Base-by-base conservation (phyloP, 805 yeast genomes). In the Komagataella ulmi region DNA sequence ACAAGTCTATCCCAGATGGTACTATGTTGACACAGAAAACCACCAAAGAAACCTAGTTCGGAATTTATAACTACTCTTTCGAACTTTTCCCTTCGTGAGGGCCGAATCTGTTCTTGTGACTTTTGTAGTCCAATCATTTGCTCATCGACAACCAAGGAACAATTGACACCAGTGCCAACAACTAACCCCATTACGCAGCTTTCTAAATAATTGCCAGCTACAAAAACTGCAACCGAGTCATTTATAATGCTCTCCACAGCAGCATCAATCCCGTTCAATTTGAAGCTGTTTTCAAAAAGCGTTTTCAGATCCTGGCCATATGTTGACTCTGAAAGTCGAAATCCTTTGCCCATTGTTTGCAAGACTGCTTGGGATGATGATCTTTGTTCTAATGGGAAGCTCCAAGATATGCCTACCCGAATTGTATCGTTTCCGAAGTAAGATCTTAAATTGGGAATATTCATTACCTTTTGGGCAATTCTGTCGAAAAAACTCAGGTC, bases 111-210 rank as follows among this genome's bases (percentile, higher is more conserved):
- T 8, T 43, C 21, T 10, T 10, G 40, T 30, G 40, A 30, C n/a
- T 30, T 30, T 30, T 30, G 14, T 17, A 7, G 17, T 14, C 23
- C 17, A 14, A 51, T 17, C 24, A 19, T 12, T 6, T 10, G 21
- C 1, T 54, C 49, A 7, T 61, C 55, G 6, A 61, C 24, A 17
- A 67, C 57, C 65, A 78, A 68, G 64, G 80, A 78, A 43, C 78
- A 62, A 57, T 83, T 83, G 51, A 79, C 63, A 1, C 90, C 90
- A 2, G 90, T 83, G 1, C 90, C 89, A 50, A 83, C 62, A 3
- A 83, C 85, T 56, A 83, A 56, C 0, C 85, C 84, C 47, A 82
- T 57, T 52, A 65, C 59, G 51, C 73, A 71, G 2, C 66, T 54
- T 10, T 59, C 55, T 17, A 62, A 55, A 12, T 62, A 62, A 17